These are phyloP conservation scores for Lichtheimia hyalospora DNA, from an alignment of 371 early-diverging fungal species.

Conservation along the genomic window DNA sequence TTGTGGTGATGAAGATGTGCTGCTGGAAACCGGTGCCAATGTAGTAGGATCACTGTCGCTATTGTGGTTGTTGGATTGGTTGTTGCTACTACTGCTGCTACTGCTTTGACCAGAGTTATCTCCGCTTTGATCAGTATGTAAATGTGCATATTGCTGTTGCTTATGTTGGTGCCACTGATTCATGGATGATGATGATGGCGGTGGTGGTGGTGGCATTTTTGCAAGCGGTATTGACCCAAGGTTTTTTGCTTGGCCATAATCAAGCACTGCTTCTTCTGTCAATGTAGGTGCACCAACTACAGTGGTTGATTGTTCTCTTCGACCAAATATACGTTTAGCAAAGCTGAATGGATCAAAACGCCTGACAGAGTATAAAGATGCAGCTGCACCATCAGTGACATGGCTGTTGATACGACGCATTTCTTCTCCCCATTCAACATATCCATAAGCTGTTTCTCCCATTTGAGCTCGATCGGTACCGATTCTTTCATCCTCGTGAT, in stretches of 20 bases:
- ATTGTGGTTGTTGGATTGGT: not conserved
- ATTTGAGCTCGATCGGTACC: slow-evolving; percentile 67
- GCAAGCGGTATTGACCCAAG: slow-evolving; percentile 2
- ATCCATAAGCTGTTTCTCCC: slow-evolving; percentile 72
- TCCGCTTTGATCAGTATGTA: not conserved
- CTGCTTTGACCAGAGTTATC: not conserved
- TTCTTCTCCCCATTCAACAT: slow-evolving; percentile 41
- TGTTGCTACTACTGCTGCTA: not conserved
- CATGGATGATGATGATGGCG: too few species aligned
- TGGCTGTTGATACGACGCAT: slow-evolving; percentile 6
- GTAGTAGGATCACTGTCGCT: too few species aligned
- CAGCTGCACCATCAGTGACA: not conserved
- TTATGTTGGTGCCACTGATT: too few species aligned
- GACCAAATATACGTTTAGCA: slow-evolving; percentile 3
- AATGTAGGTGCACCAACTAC: slow-evolving; percentile 36
- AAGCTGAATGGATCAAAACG: not conserved
- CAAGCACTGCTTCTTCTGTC: slow-evolving; percentile 38
- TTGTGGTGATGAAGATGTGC: too few species aligned
- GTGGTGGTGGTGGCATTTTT: not conserved
- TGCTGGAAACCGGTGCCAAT: too few species aligned
- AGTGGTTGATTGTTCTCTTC: slow-evolving; percentile 19
- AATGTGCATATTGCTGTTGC: too few species aligned
- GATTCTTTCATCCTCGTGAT: slow-evolving; percentile 57
- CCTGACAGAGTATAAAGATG: not conserved
- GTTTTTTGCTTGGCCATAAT: slow-evolving; percentile 37